Evolutionary conservation across 106 monocot genomes (phyloP), one percentile per base, ranked within the genome.

Genomic region (Posidonia australis): DNA sequence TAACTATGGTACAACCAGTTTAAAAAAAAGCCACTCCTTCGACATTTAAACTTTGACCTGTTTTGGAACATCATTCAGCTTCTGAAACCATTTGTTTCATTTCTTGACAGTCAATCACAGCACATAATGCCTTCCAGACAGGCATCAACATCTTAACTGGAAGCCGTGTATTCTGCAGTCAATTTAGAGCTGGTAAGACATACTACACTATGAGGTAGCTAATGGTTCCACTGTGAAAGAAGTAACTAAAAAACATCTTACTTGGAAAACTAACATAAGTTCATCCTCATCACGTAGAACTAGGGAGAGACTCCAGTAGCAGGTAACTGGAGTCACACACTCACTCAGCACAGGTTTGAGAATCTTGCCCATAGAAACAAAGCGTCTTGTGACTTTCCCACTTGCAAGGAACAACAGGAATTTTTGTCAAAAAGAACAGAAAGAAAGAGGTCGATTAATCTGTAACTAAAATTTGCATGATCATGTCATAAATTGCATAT

Each of bases 261-360:
- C 88, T 80, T 85, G 46, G 64, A 93, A 93, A 65, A 83, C 89
- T 23, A 79, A 43, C 58, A 72, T 53, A 4, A 93, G 86, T 32
- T 86, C 58, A 29, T 86, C 67, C 28, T 93, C 77, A 24, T 66
- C 81, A 13, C 51, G 77, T 12, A 88, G 68, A 63, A 93, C 67
- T 51, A 89, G 75, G 60, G 82, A 71, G 52, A 89, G 68, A 52
- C 74, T 93, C 93, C 93, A 93, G 61, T 89, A 86, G 75, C 89
- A 93, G 53, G 82, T 82, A 24, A 90, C 78, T 46, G 90, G 94
- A 36, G 83, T 86, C 65, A 89, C 77, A 30, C 83, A 83, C 63
- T 89, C 93, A 72, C 86, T 93, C 54, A 93, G 29, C 9, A 93
- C 73, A n/a, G 88, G 88, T 48, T 70, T 93, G 25, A 86, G 65